These are phyloP conservation scores for Candida xiaguanensis DNA, from an alignment of 805 yeast species.

Conservation along the genomic window DNA sequence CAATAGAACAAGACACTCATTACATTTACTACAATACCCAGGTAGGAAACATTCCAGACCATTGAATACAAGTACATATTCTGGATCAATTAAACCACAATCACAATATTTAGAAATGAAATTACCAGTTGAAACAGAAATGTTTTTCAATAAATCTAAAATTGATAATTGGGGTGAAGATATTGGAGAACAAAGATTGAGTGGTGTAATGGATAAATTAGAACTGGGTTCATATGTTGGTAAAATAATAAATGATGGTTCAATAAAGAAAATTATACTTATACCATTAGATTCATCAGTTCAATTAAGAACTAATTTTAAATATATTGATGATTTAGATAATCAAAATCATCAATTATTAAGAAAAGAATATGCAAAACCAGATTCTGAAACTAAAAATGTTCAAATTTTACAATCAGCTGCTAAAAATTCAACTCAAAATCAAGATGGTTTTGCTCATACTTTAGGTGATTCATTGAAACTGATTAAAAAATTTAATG, in stretches of 20 bases:
- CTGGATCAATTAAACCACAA: conserved; percentile 55
- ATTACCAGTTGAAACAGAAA: conserved; percentile 64
- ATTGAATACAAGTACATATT: conserved; percentile 29
- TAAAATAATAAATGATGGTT: conserved; percentile 16
- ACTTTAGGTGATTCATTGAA: conserved; percentile 38
- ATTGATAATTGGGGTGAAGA: conserved; percentile 61
- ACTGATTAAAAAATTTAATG: conserved; percentile 37
- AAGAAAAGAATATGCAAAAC: conserved; percentile 36
- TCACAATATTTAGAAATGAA: conserved; percentile 70
- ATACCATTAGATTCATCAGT: conserved; percentile 63
- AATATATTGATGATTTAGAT: conserved; percentile 65
- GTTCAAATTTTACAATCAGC: conserved; percentile 42
- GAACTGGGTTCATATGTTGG: conserved; percentile 42
- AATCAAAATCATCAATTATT: conserved; percentile 37
- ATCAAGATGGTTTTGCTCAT: conserved; percentile 25
- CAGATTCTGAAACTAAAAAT: conserved; percentile 26
- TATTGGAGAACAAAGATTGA: conserved; percentile 56
- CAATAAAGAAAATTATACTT: conserved; percentile 47
- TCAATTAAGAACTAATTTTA: conserved; percentile 80
- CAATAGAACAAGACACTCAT: conserved; percentile 18
- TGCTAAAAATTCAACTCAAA: conserved; percentile 24
- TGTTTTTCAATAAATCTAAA: conserved; percentile 64
- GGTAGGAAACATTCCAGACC: conserved; percentile 48
- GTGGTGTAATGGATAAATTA: conserved; percentile 63
- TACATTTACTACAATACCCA: conserved; percentile 46